Base-by-base conservation (phyloP, 768 basidiomycete genomes). In the Daedaleopsis sinensis region DNA sequence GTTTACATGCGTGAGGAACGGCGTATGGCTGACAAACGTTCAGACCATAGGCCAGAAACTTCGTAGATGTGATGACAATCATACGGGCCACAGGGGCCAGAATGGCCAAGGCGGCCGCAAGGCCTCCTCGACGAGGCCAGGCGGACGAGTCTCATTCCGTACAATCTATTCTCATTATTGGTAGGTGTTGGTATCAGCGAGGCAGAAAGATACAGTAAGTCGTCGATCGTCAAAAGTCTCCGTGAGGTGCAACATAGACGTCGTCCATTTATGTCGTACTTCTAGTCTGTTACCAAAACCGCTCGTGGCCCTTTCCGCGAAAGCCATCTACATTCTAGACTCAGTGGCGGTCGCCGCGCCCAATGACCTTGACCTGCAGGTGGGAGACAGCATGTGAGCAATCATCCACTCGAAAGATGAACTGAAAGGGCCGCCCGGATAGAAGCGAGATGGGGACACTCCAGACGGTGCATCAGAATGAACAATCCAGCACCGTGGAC, bases 361-460 rank as follows among this genome's bases (percentile, higher is more conserved):
- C 86, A 57, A 88, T 88, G 53, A 81, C 80, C 43, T 79, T 82
- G 54, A 86, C 85, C 84, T 86, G 64, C 18, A 56, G 1, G 27
- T 21, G 12, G 6, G 21, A 21, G 38, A 16, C 16, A 13, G 13
- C 12, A 24, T 52, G 16, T 52, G 55, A 24, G 39, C 18, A 18
- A 8, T 23, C 23, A 32, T 32, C 27, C 4, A 32, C 27, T 32
- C 27, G 27, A 7, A 32, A 32, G 27, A 32, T 32, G n/a, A n/a
- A 32, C 27, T 32, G 27, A 32, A 32, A 32, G 27, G 27, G 27
- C 27, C 27, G 7, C 27, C 27, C 27, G 27, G 27, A 32, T 32
- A 32, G 7, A 32, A 32, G 27, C 7, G 27, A 32, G 7, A 32
- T 7, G 7, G n/a, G 7, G 27, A 32, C 27, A 32, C 4, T 7